Evolutionary conservation across 2,329 filamentous ascomycete species (phyloP), one percentile per base, ranked within the genome.

Genomic region (Cytospora leucostoma): DNA sequence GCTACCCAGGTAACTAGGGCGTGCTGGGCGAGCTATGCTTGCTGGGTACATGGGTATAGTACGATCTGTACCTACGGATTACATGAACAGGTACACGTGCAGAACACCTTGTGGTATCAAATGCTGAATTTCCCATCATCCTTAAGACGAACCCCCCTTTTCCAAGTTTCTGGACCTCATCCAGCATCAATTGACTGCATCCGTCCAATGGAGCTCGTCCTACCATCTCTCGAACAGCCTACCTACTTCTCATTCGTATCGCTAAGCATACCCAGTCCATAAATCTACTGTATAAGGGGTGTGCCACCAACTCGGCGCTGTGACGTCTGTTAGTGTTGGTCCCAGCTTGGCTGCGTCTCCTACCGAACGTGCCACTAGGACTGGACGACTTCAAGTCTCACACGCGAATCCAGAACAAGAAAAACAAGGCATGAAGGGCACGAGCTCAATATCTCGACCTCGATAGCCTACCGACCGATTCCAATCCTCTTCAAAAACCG

Each of bases 321-420:
- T 53, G 32, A 54, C 51, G 50, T 49, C 58, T 60, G 52, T 21
- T 19, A 19, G 44, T 10, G 19, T 12, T 54, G 35, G 33, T 33
- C 27, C 21, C 50, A 32, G 17, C 50, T 52, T 35, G n/a, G 49
- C 17, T 37, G 33, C 17, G 32, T 19, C 17, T 15, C 27, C 11
- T 44, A 13, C 37, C 53, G 51, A 34, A 61, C 51, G 51, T 27
- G 50, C 34, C 58, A 34, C 21, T 17, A 8, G 37, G 37, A 55
- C 47, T 55, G 58, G 58, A 55, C n/a, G 32, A 15, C 35, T 27
- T 54, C 27, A 35, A 32, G 38, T 32, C 58, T 60, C 15, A 61
- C 51, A 49, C 7, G 32, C 13, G 27, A 47, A 55, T 54, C 50
- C 21, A 40, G 32, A 33, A 57, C 12, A 27, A 35, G 15, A 33